A percentile compares a stretch with the other conserved stretches of the same genome.
phyloP scores from a whole-genome alignment of 371 early-diverging fungal genomes.

The Mortierella sp. region DNA sequence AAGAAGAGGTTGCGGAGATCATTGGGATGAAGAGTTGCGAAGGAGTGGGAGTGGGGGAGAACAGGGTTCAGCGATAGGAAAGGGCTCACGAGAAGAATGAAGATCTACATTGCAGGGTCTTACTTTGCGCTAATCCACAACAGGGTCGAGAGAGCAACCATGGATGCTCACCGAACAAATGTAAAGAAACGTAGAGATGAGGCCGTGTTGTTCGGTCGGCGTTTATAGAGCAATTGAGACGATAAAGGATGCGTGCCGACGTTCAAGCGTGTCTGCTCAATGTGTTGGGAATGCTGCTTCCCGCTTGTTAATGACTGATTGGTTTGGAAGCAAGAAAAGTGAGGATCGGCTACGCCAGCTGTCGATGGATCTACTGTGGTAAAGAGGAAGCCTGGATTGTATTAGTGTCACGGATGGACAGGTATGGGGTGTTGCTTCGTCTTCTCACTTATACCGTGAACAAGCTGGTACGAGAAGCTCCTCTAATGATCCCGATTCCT shows the following conservation, averaged over 20 bases:
- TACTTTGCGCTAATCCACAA: conserved; percentile 53
- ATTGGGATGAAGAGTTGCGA: background rate
- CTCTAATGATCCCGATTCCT: background rate
- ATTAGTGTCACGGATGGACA: no score
- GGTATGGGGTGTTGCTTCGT: no score
- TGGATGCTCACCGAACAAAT: conserved; percentile 7
- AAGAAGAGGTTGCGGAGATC: background rate
- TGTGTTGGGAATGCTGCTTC: no score
- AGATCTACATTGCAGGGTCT: conserved; percentile 1
- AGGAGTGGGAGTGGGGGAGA: background rate
- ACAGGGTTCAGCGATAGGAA: background rate
- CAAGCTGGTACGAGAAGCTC: background rate
- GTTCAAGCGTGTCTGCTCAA: no score
- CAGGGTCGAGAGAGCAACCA: conserved; percentile 38
- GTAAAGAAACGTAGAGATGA: no score
- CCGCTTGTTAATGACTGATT: background rate
- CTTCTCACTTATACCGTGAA: background rate
- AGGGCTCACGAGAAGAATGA: background rate
- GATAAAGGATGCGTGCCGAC: background rate
- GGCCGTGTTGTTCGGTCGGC: background rate
- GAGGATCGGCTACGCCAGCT: no score
- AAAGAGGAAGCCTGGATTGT: no score
- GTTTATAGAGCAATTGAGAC: background rate
- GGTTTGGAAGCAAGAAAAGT: no score
- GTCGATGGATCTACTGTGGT: no score